A percentile compares a stretch with the other conserved stretches of the same genome.
These are phyloP conservation scores for Tricholoma terreum DNA, from an alignment of 768 basidiomycete genomes.

Conservation along the genomic window DNA sequence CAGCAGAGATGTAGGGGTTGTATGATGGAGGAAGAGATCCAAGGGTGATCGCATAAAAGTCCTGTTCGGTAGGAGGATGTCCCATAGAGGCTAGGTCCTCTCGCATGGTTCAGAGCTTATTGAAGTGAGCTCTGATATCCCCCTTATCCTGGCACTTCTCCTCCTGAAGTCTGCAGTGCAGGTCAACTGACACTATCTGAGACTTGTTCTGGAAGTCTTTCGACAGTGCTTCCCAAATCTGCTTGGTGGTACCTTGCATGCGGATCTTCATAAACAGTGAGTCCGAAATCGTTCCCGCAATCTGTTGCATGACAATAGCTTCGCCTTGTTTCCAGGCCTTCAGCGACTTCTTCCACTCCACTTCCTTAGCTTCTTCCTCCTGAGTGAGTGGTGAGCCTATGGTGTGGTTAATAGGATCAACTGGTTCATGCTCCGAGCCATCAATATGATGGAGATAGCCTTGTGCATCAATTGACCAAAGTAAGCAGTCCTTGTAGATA, in stretches of 20 bases:
- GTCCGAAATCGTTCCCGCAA: constrained; percentile 31
- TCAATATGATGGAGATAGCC: constrained; percentile 24
- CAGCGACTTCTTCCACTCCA: constrained; percentile 17
- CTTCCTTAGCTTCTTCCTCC: not conserved
- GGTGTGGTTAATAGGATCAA: constrained; percentile 7
- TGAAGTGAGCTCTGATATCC: too few relatives aligned
- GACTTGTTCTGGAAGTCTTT: constrained; percentile 24
- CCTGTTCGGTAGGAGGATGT: too few relatives aligned
- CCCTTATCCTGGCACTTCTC: too few relatives aligned
- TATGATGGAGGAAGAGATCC: constrained; percentile 33
- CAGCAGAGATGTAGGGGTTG: constrained; percentile 28
- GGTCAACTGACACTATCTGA: constrained; percentile 26
- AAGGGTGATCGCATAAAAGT: too few relatives aligned
- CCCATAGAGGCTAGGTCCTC: too few relatives aligned
- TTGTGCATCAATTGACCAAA: constrained; percentile 16
- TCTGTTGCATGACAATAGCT: constrained; percentile 28
- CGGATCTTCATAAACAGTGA: constrained; percentile 30
- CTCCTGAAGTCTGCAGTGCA: too few relatives aligned
- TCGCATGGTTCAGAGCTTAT: too few relatives aligned
- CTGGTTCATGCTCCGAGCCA: constrained; percentile 11
- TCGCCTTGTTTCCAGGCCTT: constrained; percentile 25
- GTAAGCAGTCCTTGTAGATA: constrained; percentile 15
- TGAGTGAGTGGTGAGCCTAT: not conserved
- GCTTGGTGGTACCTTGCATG: constrained; percentile 12
- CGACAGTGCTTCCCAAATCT: constrained; percentile 27